Evolutionary conservation across 805 yeast genomes (phyloP).

Genomic region (Sugiyamaella mastotermitis): DNA sequence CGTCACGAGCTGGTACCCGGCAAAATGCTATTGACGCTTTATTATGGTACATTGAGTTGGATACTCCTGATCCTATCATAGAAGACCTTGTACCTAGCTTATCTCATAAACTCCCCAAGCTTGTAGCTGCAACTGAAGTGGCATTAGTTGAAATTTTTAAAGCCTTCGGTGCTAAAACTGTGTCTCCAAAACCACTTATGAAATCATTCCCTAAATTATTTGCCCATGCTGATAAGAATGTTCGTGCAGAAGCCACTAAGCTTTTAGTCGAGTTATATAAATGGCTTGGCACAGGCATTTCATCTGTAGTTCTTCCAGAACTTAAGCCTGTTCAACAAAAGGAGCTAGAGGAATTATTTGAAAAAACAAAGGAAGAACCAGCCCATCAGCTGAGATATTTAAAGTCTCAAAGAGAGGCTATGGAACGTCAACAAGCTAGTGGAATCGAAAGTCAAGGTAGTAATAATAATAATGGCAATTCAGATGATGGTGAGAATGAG

Average conservation of each 20-base stretch:
- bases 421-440: slow-evolving; percentile 25
- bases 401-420: slow-evolving; percentile 44
- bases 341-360: slow-evolving; percentile 69
- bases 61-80: slow-evolving; percentile 57
- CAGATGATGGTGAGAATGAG: slow-evolving; percentile 27
- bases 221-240: slow-evolving; percentile 80
- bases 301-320: slow-evolving; percentile 53
- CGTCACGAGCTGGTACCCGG: slow-evolving; percentile 71
- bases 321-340: slow-evolving; percentile 90
- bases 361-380: slow-evolving; percentile 29
- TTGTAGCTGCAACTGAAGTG: slow-evolving; percentile 60
- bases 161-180: slow-evolving; percentile 57
- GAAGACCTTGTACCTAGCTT: slow-evolving; percentile 60
- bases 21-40: slow-evolving; percentile 58
- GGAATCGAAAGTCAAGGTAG: slow-evolving; percentile 12
- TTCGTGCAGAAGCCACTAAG: slow-evolving; percentile 69
- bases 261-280: slow-evolving; percentile 64
- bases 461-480: slow-evolving; percentile 12
- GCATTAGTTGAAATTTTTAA: slow-evolving; percentile 52
- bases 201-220: slow-evolving; percentile 61
- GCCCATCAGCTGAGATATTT: slow-evolving; percentile 50
- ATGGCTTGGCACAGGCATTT: slow-evolving; percentile 65
- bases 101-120: slow-evolving; percentile 64
- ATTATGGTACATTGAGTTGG: slow-evolving; percentile 57
- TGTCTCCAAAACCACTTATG: slow-evolving; percentile 52